These are phyloP conservation scores for Septoria linicola DNA, from an alignment of 2,329 filamentous ascomycete genomes.

Conservation along the genomic window DNA sequence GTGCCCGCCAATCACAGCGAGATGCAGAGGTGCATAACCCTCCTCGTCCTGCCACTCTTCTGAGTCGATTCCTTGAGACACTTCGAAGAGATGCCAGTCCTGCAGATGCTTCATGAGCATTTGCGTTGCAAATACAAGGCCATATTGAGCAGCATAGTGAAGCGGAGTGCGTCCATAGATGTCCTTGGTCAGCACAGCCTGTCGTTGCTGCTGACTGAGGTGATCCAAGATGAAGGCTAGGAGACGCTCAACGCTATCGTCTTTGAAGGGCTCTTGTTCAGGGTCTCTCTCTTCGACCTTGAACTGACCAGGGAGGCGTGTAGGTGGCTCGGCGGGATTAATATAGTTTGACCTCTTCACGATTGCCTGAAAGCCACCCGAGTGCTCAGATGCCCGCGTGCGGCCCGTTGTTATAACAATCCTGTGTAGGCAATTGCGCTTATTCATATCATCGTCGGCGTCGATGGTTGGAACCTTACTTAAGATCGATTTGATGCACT, in stretches of 20 bases:
- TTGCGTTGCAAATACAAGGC: slow-evolving; percentile 86
- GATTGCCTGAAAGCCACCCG: slow-evolving; percentile 35
- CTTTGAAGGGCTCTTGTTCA: slow-evolving; percentile 58
- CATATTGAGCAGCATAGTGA: slow-evolving; percentile 93
- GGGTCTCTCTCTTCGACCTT: slow-evolving; percentile 65
- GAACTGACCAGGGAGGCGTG: slow-evolving; percentile 59
- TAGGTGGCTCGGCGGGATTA: slow-evolving; percentile 71
- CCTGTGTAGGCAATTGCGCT: slow-evolving; percentile 88
- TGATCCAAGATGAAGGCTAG: slow-evolving; percentile 63
- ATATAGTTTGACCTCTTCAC: slow-evolving; percentile 69
- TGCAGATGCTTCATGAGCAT: slow-evolving; percentile 86
- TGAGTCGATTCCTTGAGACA: slow-evolving; percentile 81
- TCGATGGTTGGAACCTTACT: slow-evolving; percentile 68
- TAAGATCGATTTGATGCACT: slow-evolving; percentile 71
- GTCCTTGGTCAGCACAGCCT: slow-evolving; percentile 68
- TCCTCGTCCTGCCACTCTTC: slow-evolving; percentile 88
- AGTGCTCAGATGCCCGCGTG: slow-evolving; percentile 56
- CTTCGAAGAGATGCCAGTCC: slow-evolving; percentile 81
- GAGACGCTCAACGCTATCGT: slow-evolving; percentile 74
- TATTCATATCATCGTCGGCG: slow-evolving; percentile 89
- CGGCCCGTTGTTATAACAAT: slow-evolving; percentile 89
- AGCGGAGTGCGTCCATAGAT: slow-evolving; percentile 79
- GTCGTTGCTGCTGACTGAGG: slow-evolving; percentile 66
- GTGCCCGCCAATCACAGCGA: slow-evolving; percentile 89
- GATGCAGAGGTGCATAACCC: slow-evolving; percentile 84